Evolutionary conservation across 352 stramenopile species (phyloP).

Genomic region (Phytophthora macrochlamydospora): DNA sequence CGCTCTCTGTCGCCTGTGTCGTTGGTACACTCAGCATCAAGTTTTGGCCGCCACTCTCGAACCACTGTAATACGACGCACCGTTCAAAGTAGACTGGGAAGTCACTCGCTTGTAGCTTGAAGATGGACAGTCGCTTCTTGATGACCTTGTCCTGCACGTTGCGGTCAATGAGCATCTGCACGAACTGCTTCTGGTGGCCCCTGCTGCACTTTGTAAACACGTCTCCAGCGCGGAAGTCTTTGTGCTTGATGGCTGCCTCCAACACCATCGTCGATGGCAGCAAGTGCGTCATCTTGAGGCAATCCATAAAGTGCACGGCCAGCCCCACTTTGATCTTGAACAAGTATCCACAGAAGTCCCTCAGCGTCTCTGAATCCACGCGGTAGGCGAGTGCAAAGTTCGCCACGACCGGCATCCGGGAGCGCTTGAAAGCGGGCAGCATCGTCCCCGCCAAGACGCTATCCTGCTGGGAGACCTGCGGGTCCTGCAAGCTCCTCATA

Average conservation of each 20-base stretch:
- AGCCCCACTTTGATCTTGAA: constrained; percentile 31
- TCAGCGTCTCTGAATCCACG: constrained; percentile 33
- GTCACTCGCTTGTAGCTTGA: constrained; percentile 52
- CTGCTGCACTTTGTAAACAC: constrained; percentile 47
- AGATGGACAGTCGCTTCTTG: constrained; percentile 68
- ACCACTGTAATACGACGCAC: constrained; percentile 19
- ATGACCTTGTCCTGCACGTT: constrained; percentile 67
- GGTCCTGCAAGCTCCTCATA: constrained; percentile 16
- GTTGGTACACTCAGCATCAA: background rate
- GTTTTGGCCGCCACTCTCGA: background rate
- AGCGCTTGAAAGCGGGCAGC: constrained; percentile 42
- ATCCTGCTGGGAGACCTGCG: constrained; percentile 32
- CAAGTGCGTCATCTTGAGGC: constrained; percentile 46
- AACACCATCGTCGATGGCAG: constrained; percentile 49
- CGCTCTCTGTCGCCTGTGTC: constrained; percentile 40
- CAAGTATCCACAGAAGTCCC: constrained; percentile 33
- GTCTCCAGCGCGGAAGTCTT: constrained; percentile 65
- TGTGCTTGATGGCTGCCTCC: constrained; percentile 44
- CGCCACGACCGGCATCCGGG: constrained; percentile 38
- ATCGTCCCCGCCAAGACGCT: constrained; percentile 50
- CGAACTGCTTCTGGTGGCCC: constrained; percentile 45
- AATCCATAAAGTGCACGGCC: constrained; percentile 56
- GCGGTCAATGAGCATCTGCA: constrained; percentile 57
- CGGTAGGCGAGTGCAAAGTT: constrained; percentile 51
- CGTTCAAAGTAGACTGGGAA: constrained; percentile 67